Evolutionary conservation across 2,329 filamentous ascomycete genomes (phyloP), one percentile per base, ranked within the genome.

Genomic region (Fusarium stilboides): DNA sequence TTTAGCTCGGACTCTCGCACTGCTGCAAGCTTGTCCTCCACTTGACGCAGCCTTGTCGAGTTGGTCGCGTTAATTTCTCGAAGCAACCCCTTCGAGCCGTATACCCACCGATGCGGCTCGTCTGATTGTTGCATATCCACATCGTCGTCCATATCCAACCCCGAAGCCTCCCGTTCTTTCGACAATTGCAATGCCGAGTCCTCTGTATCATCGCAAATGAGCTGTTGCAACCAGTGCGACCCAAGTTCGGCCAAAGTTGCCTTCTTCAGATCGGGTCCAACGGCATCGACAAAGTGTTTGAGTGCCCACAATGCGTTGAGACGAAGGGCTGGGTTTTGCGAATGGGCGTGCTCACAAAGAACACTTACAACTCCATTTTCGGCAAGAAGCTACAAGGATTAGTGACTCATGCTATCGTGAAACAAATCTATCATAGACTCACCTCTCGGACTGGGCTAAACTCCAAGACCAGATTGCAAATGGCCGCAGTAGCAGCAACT

Each of bases 371-470:
- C 88, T 8, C 93, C 93, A 7, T 87, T 87, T 49, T 92, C 89
- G 8, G 92, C 86, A 34, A 98, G 89, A 43, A 90, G 85, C 89
- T 95, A 71, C 26, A 43, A n/a, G 9, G 44, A 49, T 77, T 66
- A 77, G 73, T 45, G 52, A n/a, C 8, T n/a, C 28, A 19, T 22
- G 24, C 42, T 26, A 26, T 15, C 17, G 52, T 22, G 15, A 26
- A 26, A 28, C 39, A 45, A 43, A n/a, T 8, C 22, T 28, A 20
- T 20, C 26, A 20, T 49, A 14, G 31, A 84, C 90, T 83, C 78
- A 95, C 93, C 77, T 94, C 90, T 78, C 93, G 91, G 89, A 98
- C 94, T 1, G 96, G 94, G 76, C 94, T 98, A 73, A 97, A 93
- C 67, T 97, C 93, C 46, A 94, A 85, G 8, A 97, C 87, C 49